Evolutionary conservation across 2,329 filamentous ascomycete species (phyloP).

Genomic region (Fusarium sp.): DNA sequence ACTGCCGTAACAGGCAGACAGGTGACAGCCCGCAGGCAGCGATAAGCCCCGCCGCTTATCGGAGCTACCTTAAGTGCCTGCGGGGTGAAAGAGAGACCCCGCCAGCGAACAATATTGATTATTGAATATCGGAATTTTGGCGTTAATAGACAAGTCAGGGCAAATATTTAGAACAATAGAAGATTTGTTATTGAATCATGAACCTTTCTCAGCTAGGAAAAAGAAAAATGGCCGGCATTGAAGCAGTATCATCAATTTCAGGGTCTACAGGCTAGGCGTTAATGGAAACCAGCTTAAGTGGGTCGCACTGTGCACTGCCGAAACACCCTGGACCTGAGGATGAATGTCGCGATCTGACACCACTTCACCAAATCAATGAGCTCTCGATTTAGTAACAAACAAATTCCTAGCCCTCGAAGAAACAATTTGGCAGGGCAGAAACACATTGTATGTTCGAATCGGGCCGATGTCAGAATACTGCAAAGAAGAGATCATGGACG

Average conservation of each 20-base stretch:
- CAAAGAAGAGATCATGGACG: conserved; percentile 7
- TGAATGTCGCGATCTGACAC: background rate
- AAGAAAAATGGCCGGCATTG: background rate
- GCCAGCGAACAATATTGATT: background rate
- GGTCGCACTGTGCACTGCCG: conserved; percentile 29
- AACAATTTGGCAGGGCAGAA: background rate
- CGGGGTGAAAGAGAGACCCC: conserved; percentile 27
- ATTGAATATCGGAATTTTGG: background rate
- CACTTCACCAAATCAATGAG: background rate
- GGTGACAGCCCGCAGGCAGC: conserved; percentile 42
- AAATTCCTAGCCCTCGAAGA: background rate
- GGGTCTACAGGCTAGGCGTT: conserved; percentile 4
- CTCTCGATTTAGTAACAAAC: background rate
- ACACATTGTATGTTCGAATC: background rate
- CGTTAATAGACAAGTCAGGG: background rate
- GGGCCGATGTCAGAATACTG: background rate
- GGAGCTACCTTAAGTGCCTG: conserved; percentile 18
- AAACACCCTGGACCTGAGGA: conserved; percentile 7
- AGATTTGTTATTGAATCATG: background rate
- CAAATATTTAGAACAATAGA: background rate
- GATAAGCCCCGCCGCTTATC: conserved; percentile 46
- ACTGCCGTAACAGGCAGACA: conserved; percentile 48
- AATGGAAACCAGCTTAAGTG: conserved; percentile 1
- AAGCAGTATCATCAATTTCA: conserved; percentile 8
- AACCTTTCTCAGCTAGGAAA: background rate